Base-by-base conservation (phyloP, 345 rosid genomes). In the Diplotaxis tenuifolia region DNA sequence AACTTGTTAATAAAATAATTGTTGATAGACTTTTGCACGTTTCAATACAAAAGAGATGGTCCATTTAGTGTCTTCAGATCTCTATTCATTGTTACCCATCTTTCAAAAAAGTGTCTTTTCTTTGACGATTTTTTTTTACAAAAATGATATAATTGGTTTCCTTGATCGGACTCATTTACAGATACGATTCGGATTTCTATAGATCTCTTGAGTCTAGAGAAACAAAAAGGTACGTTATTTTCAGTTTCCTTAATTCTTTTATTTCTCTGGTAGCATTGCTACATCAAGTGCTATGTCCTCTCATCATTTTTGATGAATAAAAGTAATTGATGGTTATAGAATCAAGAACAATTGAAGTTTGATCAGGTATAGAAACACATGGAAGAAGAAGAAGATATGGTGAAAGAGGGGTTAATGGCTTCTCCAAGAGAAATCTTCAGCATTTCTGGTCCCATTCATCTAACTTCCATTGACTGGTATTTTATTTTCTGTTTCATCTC, bases 401-500 rank as follows among this genome's bases (percentile, higher is more conserved):
- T 77, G 11, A 71, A n/a, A 66, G 74, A 67, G 62, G 81, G 81
- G 31, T n/a, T 78, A 18, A 68, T 73, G 70, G 78, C 81, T 5
- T 68, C 81, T 22, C 77, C 6, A 67, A 78, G 74, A 73, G 78
- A 84, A 68, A 80, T 83, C 59, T 86, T 89, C 74, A 71, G 79
- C 78, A 68, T 77, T 69, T 82, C 84, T 57, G 92, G 96, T 60
- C 92, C 96, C 7, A 77, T 77, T 20, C 86, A 86, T 73, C 77
- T 89, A 61, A 74, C 82, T 62, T 61, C 75, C 69, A 65, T 86
- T 70, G 88, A 89, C 62, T 87, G 96, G 96, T 89, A 69, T 1
- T 36, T 9, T 32, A 14, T 55, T 21, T 29, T 31, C 15, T 22
- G 11, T 49, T 55, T 57, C 27, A 45, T 42, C 25, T 71, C 31